Base-by-base conservation (phyloP, 192 early-diverging fungal species). In the Haplosporangium gracile region DNA sequence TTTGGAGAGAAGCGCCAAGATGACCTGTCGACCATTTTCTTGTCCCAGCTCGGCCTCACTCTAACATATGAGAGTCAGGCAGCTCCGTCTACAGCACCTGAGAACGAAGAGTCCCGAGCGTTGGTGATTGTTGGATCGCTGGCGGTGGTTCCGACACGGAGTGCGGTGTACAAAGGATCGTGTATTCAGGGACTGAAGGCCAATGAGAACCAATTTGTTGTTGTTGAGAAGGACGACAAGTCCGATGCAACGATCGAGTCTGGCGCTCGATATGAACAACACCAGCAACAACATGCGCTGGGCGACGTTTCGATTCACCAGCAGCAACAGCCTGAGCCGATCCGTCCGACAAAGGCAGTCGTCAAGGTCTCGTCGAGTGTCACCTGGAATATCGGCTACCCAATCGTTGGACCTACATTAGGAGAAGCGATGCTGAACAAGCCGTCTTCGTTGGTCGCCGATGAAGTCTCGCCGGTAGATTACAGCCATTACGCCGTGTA, bases 401-500 rank as follows among this genome's bases (percentile, higher is more conserved):
- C 77, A 7, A 70, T 79, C 29, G 26, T 77, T 16, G 47, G n/a
- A 32, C 47, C 43, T n/a, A 43, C 24, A 1, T 5, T 45, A 63
- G 73, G 9, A 2, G 16, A 24, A 51, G 16, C 49, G 49, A 51
- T 32, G 29, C 16, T 20, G 29, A 53, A 16, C 63, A 57, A 36
- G 0, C 20, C 16, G 36, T 47, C 26, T 16, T 20, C 16, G 13
- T 4, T n/a, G 8, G 3, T 32, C 72, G 1, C 16, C 18, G 9
- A 9, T 20, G 32, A 32, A 32, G n/a, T 85, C 26, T 32, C 78
- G 4, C 42, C 74, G 4, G 18, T 34, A 11, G 83, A 85, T 24
- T 85, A 80, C 63, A 80, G 78, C 47, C 78, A 85, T 47, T 84
- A 70, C 42, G 80, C 75, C 7, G 36, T 85, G 2, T 85, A 85